Evolutionary conservation across 2,329 filamentous ascomycete species (phyloP).

Genomic region (Epichloe gansuensis): DNA sequence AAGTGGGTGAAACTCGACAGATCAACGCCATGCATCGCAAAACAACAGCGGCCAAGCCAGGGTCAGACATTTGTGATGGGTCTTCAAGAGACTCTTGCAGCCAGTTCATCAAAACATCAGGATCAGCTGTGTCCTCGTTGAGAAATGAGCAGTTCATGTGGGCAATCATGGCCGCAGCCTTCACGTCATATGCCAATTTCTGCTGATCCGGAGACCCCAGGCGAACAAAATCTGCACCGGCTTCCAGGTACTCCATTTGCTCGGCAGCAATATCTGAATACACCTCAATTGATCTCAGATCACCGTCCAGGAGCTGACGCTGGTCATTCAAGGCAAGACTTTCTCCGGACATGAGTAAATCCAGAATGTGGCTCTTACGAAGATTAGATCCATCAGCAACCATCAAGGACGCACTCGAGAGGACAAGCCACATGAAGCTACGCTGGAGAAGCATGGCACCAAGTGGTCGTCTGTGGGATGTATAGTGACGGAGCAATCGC

Average conservation of each 20-base stretch:
- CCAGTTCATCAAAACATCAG: conserved; percentile 71
- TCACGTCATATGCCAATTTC: conserved; percentile 72
- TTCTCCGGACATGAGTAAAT: conserved; percentile 54
- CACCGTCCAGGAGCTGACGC: conserved; percentile 31
- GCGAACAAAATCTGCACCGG: conserved; percentile 72
- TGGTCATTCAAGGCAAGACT: conserved; percentile 28
- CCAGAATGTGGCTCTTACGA: conserved; percentile 54
- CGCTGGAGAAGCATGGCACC: conserved; percentile 86
- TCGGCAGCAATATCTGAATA: conserved; percentile 65
- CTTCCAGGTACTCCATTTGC: conserved; percentile 77
- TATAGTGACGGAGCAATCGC: conserved; percentile 72
- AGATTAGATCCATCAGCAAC: conserved; percentile 50
- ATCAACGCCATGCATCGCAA: conserved; percentile 74
- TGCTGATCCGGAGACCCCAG: conserved; percentile 82
- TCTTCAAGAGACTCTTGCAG: conserved; percentile 74
- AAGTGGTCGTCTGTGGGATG: conserved; percentile 64
- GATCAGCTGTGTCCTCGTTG: conserved; percentile 69
- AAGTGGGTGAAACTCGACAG: conserved; percentile 59
- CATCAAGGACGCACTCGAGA: conserved; percentile 64
- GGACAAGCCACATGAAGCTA: conserved; percentile 75
- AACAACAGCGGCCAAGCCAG: conserved; percentile 62
- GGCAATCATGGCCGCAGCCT: conserved; percentile 67
- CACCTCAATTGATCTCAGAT: conserved; percentile 44
- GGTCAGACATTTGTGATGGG: conserved; percentile 68
- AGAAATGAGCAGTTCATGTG: conserved; percentile 78